phyloP scores from a whole-genome alignment of 2,329 filamentous ascomycete species.

The Stromatinia cepivora region DNA sequence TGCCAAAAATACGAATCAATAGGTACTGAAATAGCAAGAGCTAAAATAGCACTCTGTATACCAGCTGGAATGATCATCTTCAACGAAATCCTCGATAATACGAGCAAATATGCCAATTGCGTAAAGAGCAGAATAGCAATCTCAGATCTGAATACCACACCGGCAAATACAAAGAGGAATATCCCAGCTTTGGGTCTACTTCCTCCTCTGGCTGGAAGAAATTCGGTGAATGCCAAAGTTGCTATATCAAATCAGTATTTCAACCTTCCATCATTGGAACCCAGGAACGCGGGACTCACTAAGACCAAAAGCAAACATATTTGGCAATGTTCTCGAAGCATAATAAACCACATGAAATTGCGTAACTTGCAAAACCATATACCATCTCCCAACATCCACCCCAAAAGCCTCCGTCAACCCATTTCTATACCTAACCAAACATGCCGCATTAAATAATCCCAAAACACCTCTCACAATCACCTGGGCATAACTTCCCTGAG shows the following conservation, averaged over 20 bases:
- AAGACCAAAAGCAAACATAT: constrained; percentile 92
- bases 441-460: constrained; percentile 71
- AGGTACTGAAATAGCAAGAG: constrained; percentile 68
- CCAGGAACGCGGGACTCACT: constrained; percentile 54
- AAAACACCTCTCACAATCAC: constrained; percentile 72
- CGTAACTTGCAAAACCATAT: constrained; percentile 70
- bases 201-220: constrained; percentile 47
- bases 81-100: constrained; percentile 53
- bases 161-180: constrained; percentile 74
- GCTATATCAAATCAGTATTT: constrained; percentile 47
- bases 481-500: constrained; percentile 57
- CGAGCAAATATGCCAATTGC: constrained; percentile 64
- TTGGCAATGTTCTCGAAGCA: constrained; percentile 85
- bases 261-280: neutral
- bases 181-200: constrained; percentile 52
- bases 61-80: constrained; percentile 66
- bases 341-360: constrained; percentile 96
- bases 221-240: constrained; percentile 57
- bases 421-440: constrained; percentile 65
- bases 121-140: constrained; percentile 76
- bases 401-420: constrained; percentile 70
- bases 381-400: constrained; percentile 71
- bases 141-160: constrained; percentile 86
- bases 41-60: constrained; percentile 61
- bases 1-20: constrained; percentile 97